Evolutionary conservation across 495 filamentous ascomycete genomes (phyloP), one percentile per base, ranked within the genome.

Genomic region (Amniculicola lignicola): DNA sequence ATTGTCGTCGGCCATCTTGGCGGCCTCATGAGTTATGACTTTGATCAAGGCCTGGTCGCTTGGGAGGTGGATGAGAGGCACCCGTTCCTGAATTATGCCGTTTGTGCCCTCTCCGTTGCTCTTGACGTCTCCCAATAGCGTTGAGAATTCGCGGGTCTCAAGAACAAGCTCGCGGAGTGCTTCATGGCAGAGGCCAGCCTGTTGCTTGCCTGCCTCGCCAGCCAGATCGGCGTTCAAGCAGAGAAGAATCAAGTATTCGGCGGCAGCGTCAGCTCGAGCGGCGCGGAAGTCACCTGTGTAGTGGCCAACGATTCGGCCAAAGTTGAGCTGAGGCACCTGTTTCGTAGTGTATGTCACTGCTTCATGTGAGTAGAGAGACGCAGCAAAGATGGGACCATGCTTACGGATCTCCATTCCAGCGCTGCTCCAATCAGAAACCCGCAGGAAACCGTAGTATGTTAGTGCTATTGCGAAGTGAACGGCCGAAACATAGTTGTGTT

Each of bases 201-300:
- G 93, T 12, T 82, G 81, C 53, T 81, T 83, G 55, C 91, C 92
- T 2, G 81, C 70, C 27, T 83, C 75, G 23, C 86, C 82, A 16
- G 79, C 78, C 25, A 96, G 77, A 70, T 96, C 94, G 28, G 85
- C 80, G 64, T 97, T 96, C 43, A 99, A 83, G 69, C 89, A 96
- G 51, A 97, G 90, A 42, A 97, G 76, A 18, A 83, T 80, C 43
- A 99, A 85, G 64, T 99, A 99, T 69, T 99, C 94, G 40, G 92
- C 85, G 11, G 93, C 92, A 38, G 89, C 85, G 49, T 84, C 86
- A 5, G 88, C 85, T 64, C 89, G 84, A 28, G 88, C 89, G 10
- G 88, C 86, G 29, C 94, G 86, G 81, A 97, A 97, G 70, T 95
- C 89, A 27, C 85, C 81, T 6, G 94, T 99, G 73, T 99, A 99